Percentiles rank a stretch among this genome's conserved stretches.
These are phyloP conservation scores for Oryza nivara DNA, from an alignment of 176 grass and related monocot species.

Conservation along the genomic window DNA sequence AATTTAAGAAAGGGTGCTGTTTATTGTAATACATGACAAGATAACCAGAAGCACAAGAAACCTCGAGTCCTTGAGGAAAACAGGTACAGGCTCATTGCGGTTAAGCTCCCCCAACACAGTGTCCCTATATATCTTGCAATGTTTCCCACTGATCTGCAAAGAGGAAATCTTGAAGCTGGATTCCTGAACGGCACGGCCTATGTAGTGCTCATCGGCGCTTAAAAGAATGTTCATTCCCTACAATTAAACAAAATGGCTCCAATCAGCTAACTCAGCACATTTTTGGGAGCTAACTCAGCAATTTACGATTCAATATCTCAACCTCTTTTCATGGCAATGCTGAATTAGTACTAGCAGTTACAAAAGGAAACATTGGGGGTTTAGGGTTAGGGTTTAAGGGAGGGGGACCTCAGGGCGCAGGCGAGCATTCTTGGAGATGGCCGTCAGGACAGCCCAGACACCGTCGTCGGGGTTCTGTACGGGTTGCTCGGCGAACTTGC, in stretches of 20 bases:
- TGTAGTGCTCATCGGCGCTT: conserved; percentile 69
- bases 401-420: conserved; percentile 63
- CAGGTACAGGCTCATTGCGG: conserved; percentile 36
- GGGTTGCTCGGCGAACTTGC: conserved; percentile 72
- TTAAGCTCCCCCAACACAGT: conserved; percentile 47
- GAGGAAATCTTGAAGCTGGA: conserved; percentile 56
- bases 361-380: background rate
- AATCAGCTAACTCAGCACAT: conserved; percentile 20
- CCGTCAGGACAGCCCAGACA: conserved; percentile 86
- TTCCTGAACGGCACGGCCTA: conserved; percentile 63
- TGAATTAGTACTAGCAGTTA: background rate
- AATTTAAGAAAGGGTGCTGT: background rate
- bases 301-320: conserved; percentile 21
- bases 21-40: background rate
- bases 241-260: conserved; percentile 10
- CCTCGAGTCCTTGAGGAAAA: conserved; percentile 90
- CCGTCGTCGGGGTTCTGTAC: conserved; percentile 66
- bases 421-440: conserved; percentile 84
- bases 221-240: conserved; percentile 88
- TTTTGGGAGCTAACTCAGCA: background rate
- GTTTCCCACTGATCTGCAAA: conserved; percentile 54
- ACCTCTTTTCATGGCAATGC: background rate
- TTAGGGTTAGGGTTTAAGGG: conserved; percentile 53
- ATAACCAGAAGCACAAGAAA: conserved; percentile 49
- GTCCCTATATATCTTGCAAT: conserved; percentile 87